phyloP scores from a whole-genome alignment of 805 yeast genomes.

The Metschnikowia anglica region DNA sequence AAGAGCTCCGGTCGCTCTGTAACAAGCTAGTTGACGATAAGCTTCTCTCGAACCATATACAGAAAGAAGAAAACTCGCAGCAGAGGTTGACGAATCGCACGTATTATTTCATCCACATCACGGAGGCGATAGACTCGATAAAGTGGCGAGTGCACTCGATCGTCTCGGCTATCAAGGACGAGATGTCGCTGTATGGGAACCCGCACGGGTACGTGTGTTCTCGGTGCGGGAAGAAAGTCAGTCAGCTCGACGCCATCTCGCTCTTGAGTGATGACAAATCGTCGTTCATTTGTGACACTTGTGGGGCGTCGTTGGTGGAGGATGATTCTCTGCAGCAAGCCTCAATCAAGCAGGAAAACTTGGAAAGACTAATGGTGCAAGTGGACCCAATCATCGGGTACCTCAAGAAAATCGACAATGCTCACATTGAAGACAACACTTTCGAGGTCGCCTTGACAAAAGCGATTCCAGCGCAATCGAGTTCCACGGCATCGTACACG shows the following conservation, averaged over 20 bases:
- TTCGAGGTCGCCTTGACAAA: conserved; percentile 61
- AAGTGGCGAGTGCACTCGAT: conserved; percentile 94
- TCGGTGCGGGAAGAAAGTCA: conserved; percentile 73
- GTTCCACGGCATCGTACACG: conserved; percentile 67
- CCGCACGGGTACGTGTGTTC: conserved; percentile 96
- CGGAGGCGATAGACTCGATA: conserved; percentile 92
- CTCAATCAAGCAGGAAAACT: conserved; percentile 71
- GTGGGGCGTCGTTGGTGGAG: conserved; percentile 75
- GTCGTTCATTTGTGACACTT: conserved; percentile 80
- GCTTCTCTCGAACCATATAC: conserved; percentile 65
- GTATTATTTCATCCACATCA: conserved; percentile 81
- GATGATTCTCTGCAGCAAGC: conserved; percentile 87
- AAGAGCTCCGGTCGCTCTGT: conserved; percentile 81
- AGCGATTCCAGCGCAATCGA: conserved; percentile 81
- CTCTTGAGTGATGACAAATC: conserved; percentile 75
- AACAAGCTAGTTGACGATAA: conserved; percentile 83
- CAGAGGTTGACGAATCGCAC: conserved; percentile 70
- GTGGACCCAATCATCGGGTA: conserved; percentile 83
- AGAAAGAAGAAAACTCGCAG: conserved; percentile 60
- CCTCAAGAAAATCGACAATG: conserved; percentile 54
- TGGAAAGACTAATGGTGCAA: conserved; percentile 84
- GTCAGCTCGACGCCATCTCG: conserved; percentile 86
- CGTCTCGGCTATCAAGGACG: conserved; percentile 75
- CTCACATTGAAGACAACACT: conserved; percentile 39
- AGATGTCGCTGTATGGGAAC: conserved; percentile 78